These are phyloP conservation scores for Jatropha multifida DNA, from an alignment of 441 rosid genomes.

Conservation along the genomic window DNA sequence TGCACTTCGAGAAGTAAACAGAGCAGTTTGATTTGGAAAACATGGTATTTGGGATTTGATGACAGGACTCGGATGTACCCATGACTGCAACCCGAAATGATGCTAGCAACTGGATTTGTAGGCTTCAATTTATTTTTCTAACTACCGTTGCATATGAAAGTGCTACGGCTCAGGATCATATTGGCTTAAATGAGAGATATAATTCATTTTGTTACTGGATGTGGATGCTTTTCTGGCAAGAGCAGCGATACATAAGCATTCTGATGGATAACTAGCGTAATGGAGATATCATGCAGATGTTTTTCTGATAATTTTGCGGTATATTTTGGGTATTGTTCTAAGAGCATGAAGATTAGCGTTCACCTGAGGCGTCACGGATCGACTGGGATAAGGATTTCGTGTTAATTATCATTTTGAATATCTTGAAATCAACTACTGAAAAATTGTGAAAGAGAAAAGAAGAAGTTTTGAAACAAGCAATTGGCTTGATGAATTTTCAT, in stretches of 20 bases:
- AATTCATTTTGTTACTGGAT: slow-evolving; percentile 11
- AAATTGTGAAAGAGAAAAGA: too few species aligned
- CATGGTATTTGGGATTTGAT: not conserved
- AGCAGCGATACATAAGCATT: slow-evolving; percentile 18
- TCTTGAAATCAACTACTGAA: not conserved
- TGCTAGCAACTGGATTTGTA: not conserved
- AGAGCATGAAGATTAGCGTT: slow-evolving; percentile 15
- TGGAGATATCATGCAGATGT: not conserved
- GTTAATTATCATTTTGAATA: not conserved
- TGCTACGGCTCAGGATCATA: slow-evolving; percentile 10
- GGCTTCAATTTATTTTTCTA: not conserved
- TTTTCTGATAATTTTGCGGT: slow-evolving; percentile 16
- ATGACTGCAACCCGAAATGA: slow-evolving; percentile 10
- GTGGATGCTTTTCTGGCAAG: slow-evolving; percentile 13
- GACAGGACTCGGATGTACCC: not conserved
- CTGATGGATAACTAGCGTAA: slow-evolving; percentile 1
- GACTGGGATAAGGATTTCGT: not conserved
- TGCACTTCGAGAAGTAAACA: not conserved
- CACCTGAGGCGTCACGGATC: not conserved
- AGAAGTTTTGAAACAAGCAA: too few species aligned
- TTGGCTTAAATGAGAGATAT: slow-evolving; percentile 11
- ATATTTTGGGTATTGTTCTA: not conserved
- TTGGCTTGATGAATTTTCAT: too few species aligned
- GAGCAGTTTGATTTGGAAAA: not conserved
- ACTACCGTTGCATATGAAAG: slow-evolving; percentile 13